A percentile compares a stretch with the other conserved stretches of the same genome.
Evolutionary conservation across 768 basidiomycete genomes (phyloP).

Genomic region (Naganishia randhawae): DNA sequence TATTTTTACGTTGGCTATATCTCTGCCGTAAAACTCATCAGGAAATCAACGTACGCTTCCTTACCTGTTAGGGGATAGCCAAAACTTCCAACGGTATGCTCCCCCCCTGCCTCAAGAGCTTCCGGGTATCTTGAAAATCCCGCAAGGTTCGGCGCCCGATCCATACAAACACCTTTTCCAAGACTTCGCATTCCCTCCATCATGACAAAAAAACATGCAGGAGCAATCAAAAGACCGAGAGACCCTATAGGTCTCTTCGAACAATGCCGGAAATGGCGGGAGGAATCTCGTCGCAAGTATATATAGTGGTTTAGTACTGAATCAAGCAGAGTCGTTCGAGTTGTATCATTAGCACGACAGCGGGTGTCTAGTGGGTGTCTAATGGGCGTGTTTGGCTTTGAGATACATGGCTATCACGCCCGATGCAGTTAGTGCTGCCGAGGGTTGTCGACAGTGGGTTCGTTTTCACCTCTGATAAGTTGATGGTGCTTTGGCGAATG

Average conservation of each 20-base stretch:
- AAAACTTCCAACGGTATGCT: slow-evolving; percentile 50
- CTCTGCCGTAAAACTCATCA: too few species aligned
- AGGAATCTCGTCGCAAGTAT: neutral
- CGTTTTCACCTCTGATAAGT: too few species aligned
- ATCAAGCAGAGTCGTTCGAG: neutral
- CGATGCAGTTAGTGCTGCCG: too few species aligned
- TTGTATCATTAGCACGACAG: neutral
- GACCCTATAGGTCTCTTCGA: neutral
- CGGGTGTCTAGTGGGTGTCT: too few species aligned
- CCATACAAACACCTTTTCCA: slow-evolving; percentile 42
- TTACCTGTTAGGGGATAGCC: slow-evolving; percentile 41
- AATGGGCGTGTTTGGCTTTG: too few species aligned
- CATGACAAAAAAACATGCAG: neutral
- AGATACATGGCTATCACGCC: too few species aligned
- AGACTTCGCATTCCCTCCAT: slow-evolving; percentile 37
- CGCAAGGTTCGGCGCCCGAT: slow-evolving; percentile 39
- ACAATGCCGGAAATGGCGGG: too few species aligned
- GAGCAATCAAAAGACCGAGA: neutral
- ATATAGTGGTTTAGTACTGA: neutral
- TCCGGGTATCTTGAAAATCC: slow-evolving; percentile 47
- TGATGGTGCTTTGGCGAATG: too few species aligned
- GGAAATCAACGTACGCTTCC: neutral
- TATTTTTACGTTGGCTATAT: neutral
- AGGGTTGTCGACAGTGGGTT: too few species aligned
- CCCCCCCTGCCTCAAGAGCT: slow-evolving; percentile 47